Conservation (phyloP, 768 basidiomycete genomes). For the Clathrus columnatus region DNA sequence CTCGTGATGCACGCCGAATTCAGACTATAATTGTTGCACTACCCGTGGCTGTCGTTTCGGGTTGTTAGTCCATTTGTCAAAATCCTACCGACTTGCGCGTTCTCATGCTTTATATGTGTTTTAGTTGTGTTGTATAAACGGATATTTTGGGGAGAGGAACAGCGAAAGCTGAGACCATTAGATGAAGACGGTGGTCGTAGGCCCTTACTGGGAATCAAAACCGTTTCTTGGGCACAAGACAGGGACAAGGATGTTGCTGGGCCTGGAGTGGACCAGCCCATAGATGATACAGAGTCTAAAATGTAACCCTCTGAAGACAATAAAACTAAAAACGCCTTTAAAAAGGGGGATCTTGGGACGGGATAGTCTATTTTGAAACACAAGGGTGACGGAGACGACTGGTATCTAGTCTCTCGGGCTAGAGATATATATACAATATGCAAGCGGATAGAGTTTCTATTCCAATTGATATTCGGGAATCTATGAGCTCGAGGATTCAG, state of each 20-base stretch:
- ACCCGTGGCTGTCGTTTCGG: slow-evolving; percentile 57
- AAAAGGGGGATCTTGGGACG: background rate
- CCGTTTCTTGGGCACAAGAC: background rate
- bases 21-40: slow-evolving; percentile 52
- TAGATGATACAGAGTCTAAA: too few relatives aligned
- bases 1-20: slow-evolving; percentile 36
- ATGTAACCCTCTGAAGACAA: too few relatives aligned
- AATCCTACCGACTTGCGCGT: slow-evolving; percentile 1
- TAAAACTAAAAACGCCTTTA: background rate
- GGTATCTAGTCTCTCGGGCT: background rate
- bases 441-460: background rate
- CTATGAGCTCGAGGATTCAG: background rate
- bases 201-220: slow-evolving; percentile 8
- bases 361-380: background rate
- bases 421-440: background rate
- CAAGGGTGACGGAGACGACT: background rate
- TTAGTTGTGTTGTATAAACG: slow-evolving; percentile 62
- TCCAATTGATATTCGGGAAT: background rate
- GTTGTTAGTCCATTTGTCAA: slow-evolving; percentile 36
- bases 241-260: background rate
- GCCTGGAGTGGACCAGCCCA: background rate
- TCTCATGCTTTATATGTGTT: background rate
- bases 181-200: slow-evolving; percentile 1
- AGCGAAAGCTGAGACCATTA: slow-evolving; percentile 17
- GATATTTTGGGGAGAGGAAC: slow-evolving; percentile 43